Base-by-base conservation (phyloP, 2,329 filamentous ascomycete species). In the Fusarium sp. region DNA sequence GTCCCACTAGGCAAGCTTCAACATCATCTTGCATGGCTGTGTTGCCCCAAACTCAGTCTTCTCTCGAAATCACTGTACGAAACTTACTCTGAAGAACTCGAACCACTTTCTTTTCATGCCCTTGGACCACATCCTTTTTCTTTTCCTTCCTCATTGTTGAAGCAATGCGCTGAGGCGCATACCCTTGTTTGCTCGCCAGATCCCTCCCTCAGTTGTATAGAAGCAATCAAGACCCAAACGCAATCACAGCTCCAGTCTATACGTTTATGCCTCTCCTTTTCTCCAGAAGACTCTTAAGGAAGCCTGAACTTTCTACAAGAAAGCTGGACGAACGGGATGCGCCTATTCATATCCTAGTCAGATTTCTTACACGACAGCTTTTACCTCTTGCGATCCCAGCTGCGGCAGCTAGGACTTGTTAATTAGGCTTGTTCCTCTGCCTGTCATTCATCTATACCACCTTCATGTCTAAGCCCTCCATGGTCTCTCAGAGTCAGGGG, bases 171-270 rank as follows among this genome's bases (percentile, higher is more conserved):
- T 51, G 48, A 66, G 38, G 22, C 27, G 57, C 47, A 24, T 45
- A 48, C 29, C 27, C 40, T 20, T 54, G 43, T 64, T 53, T 54
- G 60, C 51, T 48, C 27, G 6, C 40, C 51, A 55, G 44, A 54
- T 40, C 46, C 49, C 67, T 71, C 63, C 67, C 53, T 70, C 58
- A 47, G 32, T 55, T 70, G 47, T 41, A 56, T 59, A 49, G 57
- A 60, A 66, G 45, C 47, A 29, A 66, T 49, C 47, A 25, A 49
- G 32, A 62, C 25, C 48, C 34, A 56, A 59, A 38, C 44, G 49
- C 25, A 16, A 24, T 49, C 47, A 48, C 38, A 40, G 45, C 47
- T 62, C 18, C 13, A 24, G 40, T 29, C 24, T 44, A 15, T 27
- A 20, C 32, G n/a, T n/a, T 44, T 54, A 62, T 24, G 20, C 10